Base-by-base conservation (phyloP, 139 green algal genomes). In the Medakamo hakoo region DNA sequence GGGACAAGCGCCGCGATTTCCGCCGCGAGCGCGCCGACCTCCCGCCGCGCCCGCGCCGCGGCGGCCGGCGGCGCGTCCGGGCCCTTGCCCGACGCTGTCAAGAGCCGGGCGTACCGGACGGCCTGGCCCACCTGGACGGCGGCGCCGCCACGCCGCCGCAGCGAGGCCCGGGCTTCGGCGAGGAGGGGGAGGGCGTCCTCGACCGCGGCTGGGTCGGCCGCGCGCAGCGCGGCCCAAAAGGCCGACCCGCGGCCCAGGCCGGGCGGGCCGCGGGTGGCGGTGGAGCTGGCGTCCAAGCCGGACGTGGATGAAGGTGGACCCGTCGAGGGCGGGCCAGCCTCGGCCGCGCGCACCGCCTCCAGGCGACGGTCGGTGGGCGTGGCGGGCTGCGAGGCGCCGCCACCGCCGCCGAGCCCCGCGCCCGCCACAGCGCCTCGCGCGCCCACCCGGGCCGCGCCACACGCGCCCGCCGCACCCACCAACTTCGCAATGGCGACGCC, bases 71-170 rank as follows among this genome's bases (percentile, higher is more conserved):
- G 16, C 40, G 40, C 40, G 40, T 16, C 20, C 4, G 67, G 66
- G 25, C 14, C 26, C 27, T 30, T 19, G 29, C 70, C 73, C 27
- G 74, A 58, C 4, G 76, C 80, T 19, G 73, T 76, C 57, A 86
- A 28, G 49, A 91, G 69, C 22, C 83, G 72, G 2, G 63, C 75
- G 40, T 82, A 72, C 75, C 83, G 80, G 62, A 91, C 67, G 24
- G 75, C 63, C 61, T 74, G 62, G 65, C 91, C 84, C 21, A 82
- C 65, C 76, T 80, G 70, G 49, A 62, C 16, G 2, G 40, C 40
- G 40, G 40, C 9, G 40, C 40, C 40, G 16, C 40, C 9, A 9
- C 40, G 40, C 9, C 40, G 40, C 9, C 40, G 40, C 9, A 16
- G 9, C 9, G 40, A 21, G 40, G 55, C 23, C 4, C 55, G 22